Evolutionary conservation across 345 rosid genomes (phyloP), one percentile per base, ranked within the genome.

Genomic region (Gynandropsis gynandra): DNA sequence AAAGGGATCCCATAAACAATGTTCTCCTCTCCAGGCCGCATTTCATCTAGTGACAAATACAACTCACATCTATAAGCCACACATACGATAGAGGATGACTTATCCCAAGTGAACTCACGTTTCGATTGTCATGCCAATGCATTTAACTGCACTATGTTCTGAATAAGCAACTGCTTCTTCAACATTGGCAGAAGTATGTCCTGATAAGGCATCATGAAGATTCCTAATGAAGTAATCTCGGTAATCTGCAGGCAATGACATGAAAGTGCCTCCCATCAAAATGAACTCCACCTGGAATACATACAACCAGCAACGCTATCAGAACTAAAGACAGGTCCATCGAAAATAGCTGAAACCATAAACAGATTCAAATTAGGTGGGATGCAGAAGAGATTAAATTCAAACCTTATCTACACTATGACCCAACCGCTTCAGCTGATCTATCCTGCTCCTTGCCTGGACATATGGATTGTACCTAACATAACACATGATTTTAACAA

Each of bases 51-150:
- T 60, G 8, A 2, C 13, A 42, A 17, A 60, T 4, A 13, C 29
- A 24, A 24, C 4, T 24, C 2, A 24, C 16, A 45, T 18, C 36
- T 11, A 41, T 20, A 63, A 15, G 27, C 29, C 29, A 5, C 29
- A 24, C 4, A 24, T 24, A 24, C 13, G 11, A 9, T 36, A 9
- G 40, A 20, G 20, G 46, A 37, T 57, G 12, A 48, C 33, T 37
- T 37, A 5, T 15, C 18, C 21, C 29, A 7, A 32, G 46, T 36
- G 16, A 43, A 72, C 88, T 83, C 75, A 92, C 99, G 99, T 88
- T 73, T 93, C 97, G 55, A 93, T 88, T 0, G 97, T 93, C 99
- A 93, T 93, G 73, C 99, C 99, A 37, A 88, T 93, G 70, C 99
- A 93, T 76, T 93, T 93, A 9, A 78, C 78, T 4, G 92, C 83